phyloP scores from a whole-genome alignment of 106 monocot species.

The Amphibolis antarctica region DNA sequence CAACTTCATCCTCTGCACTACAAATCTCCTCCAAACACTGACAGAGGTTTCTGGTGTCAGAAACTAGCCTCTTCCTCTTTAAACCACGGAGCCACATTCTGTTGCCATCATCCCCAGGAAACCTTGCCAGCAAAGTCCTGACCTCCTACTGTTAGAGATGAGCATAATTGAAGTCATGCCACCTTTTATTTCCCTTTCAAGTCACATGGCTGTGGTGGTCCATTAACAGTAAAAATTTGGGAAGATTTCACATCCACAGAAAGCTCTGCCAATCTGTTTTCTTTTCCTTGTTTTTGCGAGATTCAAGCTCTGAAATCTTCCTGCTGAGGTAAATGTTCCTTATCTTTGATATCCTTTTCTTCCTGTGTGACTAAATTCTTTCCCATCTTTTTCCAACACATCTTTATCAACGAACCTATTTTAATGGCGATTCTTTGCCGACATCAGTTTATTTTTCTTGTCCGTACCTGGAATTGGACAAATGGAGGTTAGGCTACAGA shows the following conservation, averaged over 20 bases:
- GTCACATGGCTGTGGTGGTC: background rate
- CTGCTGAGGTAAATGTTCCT: background rate
- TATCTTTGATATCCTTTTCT: background rate
- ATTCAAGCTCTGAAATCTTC: background rate
- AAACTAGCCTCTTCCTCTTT: background rate
- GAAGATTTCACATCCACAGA: background rate
- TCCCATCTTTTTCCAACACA: background rate
- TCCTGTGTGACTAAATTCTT: background rate
- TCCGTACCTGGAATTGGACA: background rate
- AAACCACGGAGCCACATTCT: background rate
- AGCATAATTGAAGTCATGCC: background rate
- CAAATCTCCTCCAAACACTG: background rate
- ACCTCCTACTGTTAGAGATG: background rate
- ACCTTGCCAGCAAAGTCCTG: slow-evolving; percentile 3
- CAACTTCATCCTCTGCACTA: slow-evolving; percentile 35
- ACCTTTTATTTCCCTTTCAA: background rate
- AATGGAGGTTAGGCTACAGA: background rate
- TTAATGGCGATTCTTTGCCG: background rate
- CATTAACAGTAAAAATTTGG: background rate
- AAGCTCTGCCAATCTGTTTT: background rate
- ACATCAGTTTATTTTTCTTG: background rate
- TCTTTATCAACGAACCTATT: slow-evolving; percentile 1
- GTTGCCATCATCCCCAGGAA: background rate
- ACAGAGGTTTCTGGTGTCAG: background rate
- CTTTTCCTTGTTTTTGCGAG: no score